Evolutionary conservation across 2,329 filamentous ascomycete species (phyloP).

Genomic region (Beauveria sp.): DNA sequence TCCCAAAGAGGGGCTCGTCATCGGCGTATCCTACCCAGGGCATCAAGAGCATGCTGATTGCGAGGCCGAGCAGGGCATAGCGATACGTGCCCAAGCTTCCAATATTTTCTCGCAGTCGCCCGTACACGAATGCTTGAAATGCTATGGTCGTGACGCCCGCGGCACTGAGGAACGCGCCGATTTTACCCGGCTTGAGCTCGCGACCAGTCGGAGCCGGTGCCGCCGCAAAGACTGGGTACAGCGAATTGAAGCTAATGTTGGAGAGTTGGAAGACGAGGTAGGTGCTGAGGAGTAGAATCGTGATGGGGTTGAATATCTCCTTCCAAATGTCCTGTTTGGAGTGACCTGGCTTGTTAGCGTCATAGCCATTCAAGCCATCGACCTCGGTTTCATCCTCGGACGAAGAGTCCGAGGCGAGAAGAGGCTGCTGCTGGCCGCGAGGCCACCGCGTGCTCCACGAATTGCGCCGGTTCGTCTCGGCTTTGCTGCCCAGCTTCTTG

Average conservation of each 20-base stretch:
- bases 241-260: slow-evolving; percentile 90
- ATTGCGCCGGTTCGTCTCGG: slow-evolving; percentile 17
- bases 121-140: slow-evolving; percentile 84
- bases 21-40: slow-evolving; percentile 80
- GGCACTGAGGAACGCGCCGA: slow-evolving; percentile 77
- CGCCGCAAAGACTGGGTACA: slow-evolving; percentile 90
- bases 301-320: slow-evolving; percentile 70
- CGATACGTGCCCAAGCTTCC: slow-evolving; percentile 85
- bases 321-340: slow-evolving; percentile 36
- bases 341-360: slow-evolving; percentile 18
- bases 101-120: slow-evolving; percentile 65
- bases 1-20: slow-evolving; percentile 44
- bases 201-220: slow-evolving; percentile 69
- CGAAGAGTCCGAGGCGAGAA: slow-evolving; percentile 21
- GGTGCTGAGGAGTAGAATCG: slow-evolving; percentile 70
- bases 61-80: slow-evolving; percentile 68
- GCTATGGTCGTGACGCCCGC: slow-evolving; percentile 79
- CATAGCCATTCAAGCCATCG: slow-evolving; percentile 14
- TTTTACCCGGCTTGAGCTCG: slow-evolving; percentile 65
- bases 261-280: slow-evolving; percentile 91
- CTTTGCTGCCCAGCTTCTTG: background rate
- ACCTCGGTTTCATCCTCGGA: slow-evolving; percentile 20
- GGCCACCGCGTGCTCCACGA: slow-evolving; percentile 35
- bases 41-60: slow-evolving; percentile 76
- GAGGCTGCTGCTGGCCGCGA: slow-evolving; percentile 20